phyloP scores from a whole-genome alignment of 1,284 basidiomycete genomes.

The Boletellus sp. region DNA sequence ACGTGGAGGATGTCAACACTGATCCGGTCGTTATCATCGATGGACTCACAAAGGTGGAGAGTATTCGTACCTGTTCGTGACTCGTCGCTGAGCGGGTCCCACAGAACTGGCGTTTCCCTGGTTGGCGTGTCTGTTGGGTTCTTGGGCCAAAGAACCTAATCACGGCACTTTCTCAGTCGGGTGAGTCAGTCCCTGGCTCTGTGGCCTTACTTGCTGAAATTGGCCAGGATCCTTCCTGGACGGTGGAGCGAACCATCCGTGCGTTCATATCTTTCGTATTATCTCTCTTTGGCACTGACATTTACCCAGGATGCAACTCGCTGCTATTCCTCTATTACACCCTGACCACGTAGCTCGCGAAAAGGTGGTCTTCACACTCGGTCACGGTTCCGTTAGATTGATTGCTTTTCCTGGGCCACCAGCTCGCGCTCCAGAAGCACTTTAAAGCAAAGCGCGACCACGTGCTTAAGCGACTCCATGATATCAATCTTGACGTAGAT shows the following conservation, averaged over 20 bases:
- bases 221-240: slow-evolving; percentile 75
- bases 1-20: slow-evolving; percentile 81
- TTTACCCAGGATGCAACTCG: slow-evolving; percentile 68
- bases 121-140: slow-evolving; percentile 95
- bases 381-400: neutral
- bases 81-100: neutral
- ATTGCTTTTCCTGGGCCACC: slow-evolving; percentile 1
- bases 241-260: slow-evolving; percentile 87
- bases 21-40: slow-evolving; percentile 85
- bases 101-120: slow-evolving; percentile 86
- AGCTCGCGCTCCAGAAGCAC: slow-evolving; percentile 79
- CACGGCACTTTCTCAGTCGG: slow-evolving; percentile 82
- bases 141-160: slow-evolving; percentile 89
- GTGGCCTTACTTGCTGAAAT: slow-evolving; percentile 9
- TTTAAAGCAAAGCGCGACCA: slow-evolving; percentile 92
- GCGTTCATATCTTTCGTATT: slow-evolving; percentile 28
- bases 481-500: slow-evolving; percentile 73
- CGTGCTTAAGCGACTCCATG: slow-evolving; percentile 76
- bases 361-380: slow-evolving; percentile 42
- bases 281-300: neutral
- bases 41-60: slow-evolving; percentile 81
- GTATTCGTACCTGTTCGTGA: neutral
- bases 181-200: slow-evolving; percentile 31
- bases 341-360: slow-evolving; percentile 67
- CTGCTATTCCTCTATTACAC: slow-evolving; percentile 79